Evolutionary conservation across 805 yeast genomes (phyloP).

Genomic region (Kodamaea kakaduensis): DNA sequence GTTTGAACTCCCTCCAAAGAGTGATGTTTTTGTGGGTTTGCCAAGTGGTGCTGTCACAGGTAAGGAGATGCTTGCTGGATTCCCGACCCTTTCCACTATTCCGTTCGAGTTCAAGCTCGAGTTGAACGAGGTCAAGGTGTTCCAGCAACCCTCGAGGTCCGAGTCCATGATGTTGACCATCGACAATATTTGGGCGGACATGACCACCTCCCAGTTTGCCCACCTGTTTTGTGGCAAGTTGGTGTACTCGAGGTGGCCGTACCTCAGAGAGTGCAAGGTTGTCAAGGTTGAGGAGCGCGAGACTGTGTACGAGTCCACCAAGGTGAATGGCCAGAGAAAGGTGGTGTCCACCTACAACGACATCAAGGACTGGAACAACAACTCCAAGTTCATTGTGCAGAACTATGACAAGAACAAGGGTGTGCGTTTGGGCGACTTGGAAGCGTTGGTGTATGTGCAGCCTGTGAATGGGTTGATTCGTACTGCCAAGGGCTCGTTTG

Average conservation of each 20-base stretch:
- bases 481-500: constrained; percentile 64
- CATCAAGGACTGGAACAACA: constrained; percentile 41
- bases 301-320: constrained; percentile 43
- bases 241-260: constrained; percentile 89
- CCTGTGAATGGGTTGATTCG: constrained; percentile 77
- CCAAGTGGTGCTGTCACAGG: constrained; percentile 67
- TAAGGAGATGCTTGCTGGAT: constrained; percentile 74
- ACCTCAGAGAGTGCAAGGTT: constrained; percentile 73
- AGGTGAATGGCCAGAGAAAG: constrained; percentile 20
- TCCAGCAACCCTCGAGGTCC: constrained; percentile 80
- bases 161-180: constrained; percentile 73
- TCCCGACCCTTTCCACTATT: constrained; percentile 76
- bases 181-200: constrained; percentile 50
- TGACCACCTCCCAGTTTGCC: constrained; percentile 61
- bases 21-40: constrained; percentile 49
- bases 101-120: constrained; percentile 55
- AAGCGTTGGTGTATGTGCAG: constrained; percentile 63
- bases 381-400: constrained; percentile 35
- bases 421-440: constrained; percentile 49
- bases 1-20: constrained; percentile 48
- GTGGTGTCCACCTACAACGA: constrained; percentile 33
- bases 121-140: constrained; percentile 65
- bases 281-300: constrained; percentile 56
- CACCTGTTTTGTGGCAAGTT: constrained; percentile 55
- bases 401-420: constrained; percentile 56